Evolutionary conservation across 2,329 filamentous ascomycete species (phyloP), one percentile per base, ranked within the genome.

Genomic region (Harringtonia aguacate): DNA sequence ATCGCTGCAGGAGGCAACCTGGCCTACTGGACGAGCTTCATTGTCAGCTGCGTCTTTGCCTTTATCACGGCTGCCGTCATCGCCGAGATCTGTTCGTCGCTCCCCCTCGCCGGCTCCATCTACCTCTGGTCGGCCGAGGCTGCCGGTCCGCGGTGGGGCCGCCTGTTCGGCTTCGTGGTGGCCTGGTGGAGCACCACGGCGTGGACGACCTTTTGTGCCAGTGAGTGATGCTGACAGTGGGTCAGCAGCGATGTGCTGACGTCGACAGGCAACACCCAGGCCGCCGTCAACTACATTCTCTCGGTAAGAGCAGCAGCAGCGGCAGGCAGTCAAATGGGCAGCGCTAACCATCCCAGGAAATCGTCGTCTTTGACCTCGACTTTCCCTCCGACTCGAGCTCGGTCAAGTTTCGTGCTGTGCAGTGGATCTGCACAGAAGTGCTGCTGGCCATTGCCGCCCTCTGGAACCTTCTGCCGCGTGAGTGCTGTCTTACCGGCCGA

Each of bases 151-250:
- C 29, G 30, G 20, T 41, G 21, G 20, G 39, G 39, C 20, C 39
- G 39, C 20, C 22, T 41, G 6, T 22, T 35, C 15, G 39, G 39
- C 29, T 41, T 41, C n/a, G 44, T 48, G 17, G 47, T 48, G 4
- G 47, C 47, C 10, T 48, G 47, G 47, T 48, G 47, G 47, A 44
- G 41, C 21, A 48, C 47, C 10, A 48, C 47, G 4, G 47, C 47
- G 4, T 48, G 47, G 47, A 48, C 47, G 24, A 48, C 47, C 2
- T 48, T 48, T n/a, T 48, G 47, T 27, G 47, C 47, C 35, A 48
- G 46, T 40, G 20, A 17, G 38, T 22, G 8, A 9, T 9, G 18
- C 34, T 10, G 8, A 36, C 8, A 8, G 34, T 10, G 18, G 18
- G 7, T 36, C n/a, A 9, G n/a, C n/a, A n/a, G n/a, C n/a, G n/a